These are phyloP conservation scores for Giardia muris DNA, from an alignment of 208 protist species.

Conservation along the genomic window DNA sequence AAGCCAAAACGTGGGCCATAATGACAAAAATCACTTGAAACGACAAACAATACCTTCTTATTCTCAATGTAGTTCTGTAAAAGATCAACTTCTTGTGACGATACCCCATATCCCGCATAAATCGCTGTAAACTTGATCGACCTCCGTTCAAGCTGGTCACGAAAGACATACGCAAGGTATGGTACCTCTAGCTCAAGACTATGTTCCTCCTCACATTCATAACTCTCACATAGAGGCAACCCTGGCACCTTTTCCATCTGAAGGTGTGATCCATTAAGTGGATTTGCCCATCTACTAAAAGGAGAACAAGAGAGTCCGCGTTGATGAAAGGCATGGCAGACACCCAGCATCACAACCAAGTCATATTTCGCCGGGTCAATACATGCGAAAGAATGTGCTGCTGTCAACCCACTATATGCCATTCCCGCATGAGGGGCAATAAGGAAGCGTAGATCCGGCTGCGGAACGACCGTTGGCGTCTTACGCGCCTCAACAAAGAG, in stretches of 20 bases:
- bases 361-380: neutral
- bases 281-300: neutral
- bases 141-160: neutral
- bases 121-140: neutral
- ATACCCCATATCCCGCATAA: neutral
- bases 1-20: neutral
- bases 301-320: neutral
- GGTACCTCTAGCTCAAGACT: neutral
- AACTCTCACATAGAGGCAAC: neutral
- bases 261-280: neutral
- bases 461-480: neutral
- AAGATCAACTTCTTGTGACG: neutral
- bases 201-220: slow-evolving; percentile 7
- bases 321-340: slow-evolving; percentile 1
- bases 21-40: neutral
- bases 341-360: neutral
- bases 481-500: neutral
- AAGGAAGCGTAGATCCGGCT: neutral
- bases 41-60: neutral
- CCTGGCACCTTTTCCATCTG: neutral
- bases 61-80: neutral
- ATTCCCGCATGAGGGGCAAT: neutral
- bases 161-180: neutral
- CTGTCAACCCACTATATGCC: neutral
- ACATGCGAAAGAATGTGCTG: neutral